Conservation (phyloP, 306 rosid genomes). For the Medicago arabica region DNA sequence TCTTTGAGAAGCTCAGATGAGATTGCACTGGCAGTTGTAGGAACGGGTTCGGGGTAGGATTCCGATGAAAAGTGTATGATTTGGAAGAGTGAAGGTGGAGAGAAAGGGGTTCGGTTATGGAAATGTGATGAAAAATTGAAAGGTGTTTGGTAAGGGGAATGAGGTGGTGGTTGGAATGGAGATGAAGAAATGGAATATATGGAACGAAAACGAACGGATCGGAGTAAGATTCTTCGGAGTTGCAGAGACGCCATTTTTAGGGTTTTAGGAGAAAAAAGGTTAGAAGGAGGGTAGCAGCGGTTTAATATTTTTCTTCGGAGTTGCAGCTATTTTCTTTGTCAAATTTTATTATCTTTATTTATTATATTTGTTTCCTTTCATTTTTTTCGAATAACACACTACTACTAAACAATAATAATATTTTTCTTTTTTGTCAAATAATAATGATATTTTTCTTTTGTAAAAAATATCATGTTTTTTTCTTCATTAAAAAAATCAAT, state of each 20-base stretch:
- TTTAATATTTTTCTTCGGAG: too few species aligned
- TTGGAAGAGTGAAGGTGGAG: slow-evolving; percentile 37
- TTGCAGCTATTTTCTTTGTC: too few species aligned
- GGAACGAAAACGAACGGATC: slow-evolving; percentile 44
- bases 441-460: too few species aligned
- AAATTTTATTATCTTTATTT: too few species aligned
- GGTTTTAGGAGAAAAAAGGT: slow-evolving; percentile 25
- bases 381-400: too few species aligned
- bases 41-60: slow-evolving; percentile 42
- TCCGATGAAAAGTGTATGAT: slow-evolving; percentile 47
- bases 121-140: slow-evolving; percentile 39
- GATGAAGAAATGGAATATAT: slow-evolving; percentile 35
- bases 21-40: slow-evolving; percentile 47
- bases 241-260: slow-evolving; percentile 65
- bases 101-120: slow-evolving; percentile 35
- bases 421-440: too few species aligned
- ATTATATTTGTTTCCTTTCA: too few species aligned
- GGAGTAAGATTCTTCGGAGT: slow-evolving; percentile 62
- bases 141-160: slow-evolving; percentile 28
- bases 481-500: too few species aligned
- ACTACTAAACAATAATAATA: too few species aligned
- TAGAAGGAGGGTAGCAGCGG: neutral
- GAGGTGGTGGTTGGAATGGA: slow-evolving; percentile 4
- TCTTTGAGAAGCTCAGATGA: slow-evolving; percentile 67
- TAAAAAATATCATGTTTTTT: too few species aligned